phyloP scores from a whole-genome alignment of 768 basidiomycete genomes.

The Kwoniella dejecticola region DNA sequence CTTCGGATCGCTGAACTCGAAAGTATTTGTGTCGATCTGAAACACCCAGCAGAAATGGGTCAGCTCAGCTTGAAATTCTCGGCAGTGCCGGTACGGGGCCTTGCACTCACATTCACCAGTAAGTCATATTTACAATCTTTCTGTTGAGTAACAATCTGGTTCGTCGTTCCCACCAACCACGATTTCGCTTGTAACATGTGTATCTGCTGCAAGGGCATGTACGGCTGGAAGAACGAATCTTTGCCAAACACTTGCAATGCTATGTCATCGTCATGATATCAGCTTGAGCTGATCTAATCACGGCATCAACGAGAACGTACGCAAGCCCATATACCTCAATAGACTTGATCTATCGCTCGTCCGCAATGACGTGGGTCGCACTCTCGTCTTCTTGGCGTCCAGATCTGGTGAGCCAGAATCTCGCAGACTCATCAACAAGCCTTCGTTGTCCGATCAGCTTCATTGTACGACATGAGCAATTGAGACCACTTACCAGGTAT shows the following conservation, averaged over 20 bases:
- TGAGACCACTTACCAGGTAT: slow-evolving; percentile 69
- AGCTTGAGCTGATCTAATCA: background rate
- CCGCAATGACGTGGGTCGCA: slow-evolving; percentile 73
- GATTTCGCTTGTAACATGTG: slow-evolving; percentile 78
- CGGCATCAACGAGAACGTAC: slow-evolving; percentile 56
- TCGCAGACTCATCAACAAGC: slow-evolving; percentile 81
- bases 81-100: background rate
- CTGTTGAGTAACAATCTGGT: slow-evolving; percentile 91
- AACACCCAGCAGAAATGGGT: too few relatives aligned
- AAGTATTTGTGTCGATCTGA: slow-evolving; percentile 78
- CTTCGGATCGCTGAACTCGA: slow-evolving; percentile 83
- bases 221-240: slow-evolving; percentile 97
- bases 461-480: background rate
- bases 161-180: slow-evolving; percentile 84
- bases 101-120: slow-evolving; percentile 71
- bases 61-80: too few relatives aligned
- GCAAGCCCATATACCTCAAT: slow-evolving; percentile 89
- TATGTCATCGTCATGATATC: background rate
- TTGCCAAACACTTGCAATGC: slow-evolving; percentile 53
- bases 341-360: slow-evolving; percentile 90
- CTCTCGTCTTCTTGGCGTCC: slow-evolving; percentile 63
- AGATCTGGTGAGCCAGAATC: slow-evolving; percentile 89
- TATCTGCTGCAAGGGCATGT: slow-evolving; percentile 90
- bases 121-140: slow-evolving; percentile 76
- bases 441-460: slow-evolving; percentile 56